A percentile compares a stretch with the other conserved stretches of the same genome.
These are phyloP conservation scores for Oryza australiensis DNA, from an alignment of 176 grass and related monocot species.

Conservation along the genomic window DNA sequence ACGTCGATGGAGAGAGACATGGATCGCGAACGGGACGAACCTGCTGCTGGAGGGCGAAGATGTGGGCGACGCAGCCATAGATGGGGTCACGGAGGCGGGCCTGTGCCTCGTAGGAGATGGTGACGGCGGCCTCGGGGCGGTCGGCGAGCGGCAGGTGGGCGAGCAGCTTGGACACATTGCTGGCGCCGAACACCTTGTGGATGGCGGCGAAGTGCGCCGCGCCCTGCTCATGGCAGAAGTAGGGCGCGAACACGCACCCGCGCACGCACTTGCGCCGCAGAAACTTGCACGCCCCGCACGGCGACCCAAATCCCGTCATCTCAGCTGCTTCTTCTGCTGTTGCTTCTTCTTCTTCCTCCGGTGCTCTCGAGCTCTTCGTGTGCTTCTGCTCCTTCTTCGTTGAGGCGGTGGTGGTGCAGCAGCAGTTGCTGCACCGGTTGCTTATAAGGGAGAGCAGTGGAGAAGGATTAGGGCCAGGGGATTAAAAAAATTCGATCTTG, in stretches of 20 bases:
- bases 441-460: constrained; percentile 62
- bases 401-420: constrained; percentile 42
- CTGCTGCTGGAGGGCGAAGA: constrained; percentile 98
- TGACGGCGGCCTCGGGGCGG: constrained; percentile 89
- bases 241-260: constrained; percentile 92
- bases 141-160: constrained; percentile 73
- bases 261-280: constrained; percentile 85
- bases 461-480: constrained; percentile 48
- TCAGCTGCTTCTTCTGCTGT: not conserved
- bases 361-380: not conserved
- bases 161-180: constrained; percentile 94
- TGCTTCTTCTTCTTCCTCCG: not conserved
- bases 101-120: constrained; percentile 95
- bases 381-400: not conserved
- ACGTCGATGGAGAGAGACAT: not conserved
- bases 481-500: constrained; percentile 53
- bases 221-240: constrained; percentile 99
- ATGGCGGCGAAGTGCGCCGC: constrained; percentile 87
- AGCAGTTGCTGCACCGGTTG: constrained; percentile 27
- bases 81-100: constrained; percentile 83
- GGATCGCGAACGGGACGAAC: constrained; percentile 14
- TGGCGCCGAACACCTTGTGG: constrained; percentile 97
- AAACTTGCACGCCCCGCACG: constrained; percentile 98
- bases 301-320: constrained; percentile 91
- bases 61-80: constrained; percentile 91